Evolutionary conservation across 768 basidiomycete species (phyloP).

Genomic region (Boletales sp.): DNA sequence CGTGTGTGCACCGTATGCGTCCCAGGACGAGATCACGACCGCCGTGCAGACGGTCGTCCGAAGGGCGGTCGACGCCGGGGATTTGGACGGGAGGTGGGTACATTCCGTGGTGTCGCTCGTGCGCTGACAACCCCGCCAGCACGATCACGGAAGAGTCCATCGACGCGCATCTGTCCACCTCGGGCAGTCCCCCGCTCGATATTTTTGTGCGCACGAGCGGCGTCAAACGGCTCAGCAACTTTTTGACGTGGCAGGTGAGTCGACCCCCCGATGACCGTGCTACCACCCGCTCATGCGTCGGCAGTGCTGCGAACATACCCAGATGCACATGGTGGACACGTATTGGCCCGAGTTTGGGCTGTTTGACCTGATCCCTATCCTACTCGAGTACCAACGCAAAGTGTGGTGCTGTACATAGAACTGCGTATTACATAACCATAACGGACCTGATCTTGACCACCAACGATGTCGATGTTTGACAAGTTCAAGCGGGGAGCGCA

Average conservation of each 20-base stretch:
- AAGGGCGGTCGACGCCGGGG: constrained; percentile 31
- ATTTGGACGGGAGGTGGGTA: constrained; percentile 24
- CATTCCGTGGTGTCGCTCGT: too few species aligned
- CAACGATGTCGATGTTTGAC: constrained; percentile 60
- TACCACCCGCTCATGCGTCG: background rate
- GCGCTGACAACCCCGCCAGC: constrained; percentile 20
- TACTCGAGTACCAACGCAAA: constrained; percentile 85
- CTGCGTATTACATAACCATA: constrained; percentile 16
- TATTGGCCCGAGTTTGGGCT: constrained; percentile 96
- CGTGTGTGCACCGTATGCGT: constrained; percentile 88
- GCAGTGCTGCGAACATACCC: constrained; percentile 78
- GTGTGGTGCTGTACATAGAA: constrained; percentile 40
- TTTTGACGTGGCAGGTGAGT: constrained; percentile 91
- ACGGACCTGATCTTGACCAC: background rate
- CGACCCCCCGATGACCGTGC: background rate
- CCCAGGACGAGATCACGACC: constrained; percentile 85
- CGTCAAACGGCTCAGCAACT: constrained; percentile 63
- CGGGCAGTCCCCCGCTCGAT: constrained; percentile 78
- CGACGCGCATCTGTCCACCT: constrained; percentile 63
- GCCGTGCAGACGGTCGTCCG: constrained; percentile 49
- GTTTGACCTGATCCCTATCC: constrained; percentile 79
- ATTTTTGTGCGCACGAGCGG: constrained; percentile 90
- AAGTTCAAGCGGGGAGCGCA: constrained; percentile 78
- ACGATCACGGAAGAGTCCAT: constrained; percentile 67
- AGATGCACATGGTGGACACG: constrained; percentile 77